A percentile compares a stretch with the other conserved stretches of the same genome.
These are phyloP conservation scores for Talaromyces sp. DNA, from an alignment of 2,329 filamentous ascomycete species.

Conservation along the genomic window DNA sequence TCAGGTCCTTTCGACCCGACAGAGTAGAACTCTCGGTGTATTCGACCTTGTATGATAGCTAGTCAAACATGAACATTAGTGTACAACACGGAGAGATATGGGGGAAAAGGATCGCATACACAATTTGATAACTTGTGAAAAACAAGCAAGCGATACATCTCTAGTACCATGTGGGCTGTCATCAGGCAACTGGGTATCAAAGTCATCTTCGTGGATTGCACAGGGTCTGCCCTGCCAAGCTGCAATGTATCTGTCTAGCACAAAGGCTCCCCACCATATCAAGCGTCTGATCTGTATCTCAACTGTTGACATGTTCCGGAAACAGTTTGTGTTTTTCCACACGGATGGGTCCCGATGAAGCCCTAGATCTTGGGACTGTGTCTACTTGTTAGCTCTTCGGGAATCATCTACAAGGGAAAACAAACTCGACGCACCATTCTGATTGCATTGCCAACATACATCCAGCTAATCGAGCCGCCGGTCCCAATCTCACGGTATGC, in stretches of 20 bases:
- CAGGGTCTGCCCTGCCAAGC: constrained; percentile 12
- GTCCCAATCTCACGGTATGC: constrained; percentile 12
- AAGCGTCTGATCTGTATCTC: constrained; percentile 10
- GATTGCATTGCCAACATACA: constrained; percentile 11
- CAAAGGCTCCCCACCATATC: constrained; percentile 12
- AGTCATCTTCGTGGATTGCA: constrained; percentile 11
- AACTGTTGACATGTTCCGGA: constrained; percentile 10
- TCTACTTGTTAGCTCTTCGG: background rate
- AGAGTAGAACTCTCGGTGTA: constrained; percentile 10
- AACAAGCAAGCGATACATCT: constrained; percentile 8
- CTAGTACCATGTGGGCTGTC: constrained; percentile 3
- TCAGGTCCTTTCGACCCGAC: constrained; percentile 3
- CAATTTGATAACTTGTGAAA: constrained; percentile 5
- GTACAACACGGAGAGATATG: background rate
- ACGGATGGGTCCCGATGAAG: constrained; percentile 11
- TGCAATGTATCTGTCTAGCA: constrained; percentile 11
- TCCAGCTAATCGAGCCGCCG: constrained; percentile 12
- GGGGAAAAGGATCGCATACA: background rate
- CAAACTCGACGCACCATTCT: constrained; percentile 3
- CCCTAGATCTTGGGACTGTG: constrained; percentile 9
- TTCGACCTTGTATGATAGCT: constrained; percentile 11
- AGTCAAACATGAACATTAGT: background rate
- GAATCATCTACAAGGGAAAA: background rate
- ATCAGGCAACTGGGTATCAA: constrained; percentile 10
- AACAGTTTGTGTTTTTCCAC: constrained; percentile 10